Conservation (phyloP, 129 eudicot genomes). For the Artemisia tridentata region DNA sequence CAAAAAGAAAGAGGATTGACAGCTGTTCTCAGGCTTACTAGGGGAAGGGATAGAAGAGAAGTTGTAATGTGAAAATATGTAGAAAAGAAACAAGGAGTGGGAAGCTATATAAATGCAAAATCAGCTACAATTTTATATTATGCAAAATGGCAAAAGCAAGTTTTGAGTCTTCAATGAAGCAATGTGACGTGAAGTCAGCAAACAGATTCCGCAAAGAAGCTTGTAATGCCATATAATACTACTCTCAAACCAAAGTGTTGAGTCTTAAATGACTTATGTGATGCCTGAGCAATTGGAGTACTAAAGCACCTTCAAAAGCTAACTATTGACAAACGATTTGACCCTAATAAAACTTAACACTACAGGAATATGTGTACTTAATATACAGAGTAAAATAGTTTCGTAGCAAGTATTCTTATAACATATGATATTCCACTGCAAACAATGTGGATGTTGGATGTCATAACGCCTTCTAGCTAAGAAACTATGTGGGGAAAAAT, state of each 20-base stretch:
- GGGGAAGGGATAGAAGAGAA: too few relatives aligned
- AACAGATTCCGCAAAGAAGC: neutral
- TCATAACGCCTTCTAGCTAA: neutral
- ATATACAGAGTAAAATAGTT: neutral
- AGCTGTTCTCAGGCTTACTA: too few relatives aligned
- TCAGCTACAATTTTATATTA: neutral
- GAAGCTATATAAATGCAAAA: constrained; percentile 2
- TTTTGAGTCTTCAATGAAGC: constrained; percentile 5
- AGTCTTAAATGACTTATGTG: constrained; percentile 1
- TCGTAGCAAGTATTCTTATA: neutral
- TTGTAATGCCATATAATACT: neutral
- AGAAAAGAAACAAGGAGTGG: too few relatives aligned
- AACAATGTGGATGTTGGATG: neutral
- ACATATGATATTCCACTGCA: neutral
- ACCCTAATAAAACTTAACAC: neutral
- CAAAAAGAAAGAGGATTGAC: neutral
- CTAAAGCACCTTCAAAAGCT: neutral
- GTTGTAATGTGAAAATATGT: too few relatives aligned
- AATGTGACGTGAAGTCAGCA: constrained; percentile 8
- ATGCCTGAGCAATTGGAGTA: neutral
- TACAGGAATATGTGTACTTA: neutral
- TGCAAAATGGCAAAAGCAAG: neutral
- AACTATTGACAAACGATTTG: too few relatives aligned
- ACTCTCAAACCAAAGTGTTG: neutral
- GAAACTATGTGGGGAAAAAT: neutral